A percentile compares a stretch with the other conserved stretches of the same genome.
Conservation (phyloP, 1,284 basidiomycete species). For the Butyriboletus appendiculatus region DNA sequence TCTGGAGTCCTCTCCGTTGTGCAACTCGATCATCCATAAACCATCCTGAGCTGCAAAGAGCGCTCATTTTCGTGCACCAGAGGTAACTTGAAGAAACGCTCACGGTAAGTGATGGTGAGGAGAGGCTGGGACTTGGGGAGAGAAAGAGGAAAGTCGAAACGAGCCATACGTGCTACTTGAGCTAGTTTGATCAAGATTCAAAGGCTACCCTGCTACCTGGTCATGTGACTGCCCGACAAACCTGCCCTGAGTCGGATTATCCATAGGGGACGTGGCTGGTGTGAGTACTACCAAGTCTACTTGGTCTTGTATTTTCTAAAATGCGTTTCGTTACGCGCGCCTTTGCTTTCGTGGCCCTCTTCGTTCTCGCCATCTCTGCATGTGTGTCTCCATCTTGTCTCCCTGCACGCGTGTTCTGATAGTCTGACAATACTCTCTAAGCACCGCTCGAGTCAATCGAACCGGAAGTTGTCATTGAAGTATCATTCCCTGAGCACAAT, state of each 20-base stretch:
- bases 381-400: conserved; percentile 22
- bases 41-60: conserved; percentile 50
- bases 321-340: conserved; percentile 27
- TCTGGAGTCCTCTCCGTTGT: conserved; percentile 76
- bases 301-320: neutral
- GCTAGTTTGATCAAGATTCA: no score
- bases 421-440: conserved; percentile 12
- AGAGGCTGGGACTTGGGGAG: conserved; percentile 51
- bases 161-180: conserved; percentile 3
- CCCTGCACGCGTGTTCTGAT: no score
- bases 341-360: conserved; percentile 19
- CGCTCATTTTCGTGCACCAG: neutral
- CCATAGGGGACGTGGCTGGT: conserved; percentile 24
- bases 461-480: conserved; percentile 60
- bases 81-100: conserved; percentile 24
- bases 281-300: neutral
- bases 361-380: conserved; percentile 24
- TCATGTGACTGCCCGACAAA: conserved; percentile 19
- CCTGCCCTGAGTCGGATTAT: conserved; percentile 28
- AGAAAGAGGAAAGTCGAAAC: conserved; percentile 37
- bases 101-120: conserved; percentile 66
- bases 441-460: conserved; percentile 30
- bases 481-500: conserved; percentile 76
- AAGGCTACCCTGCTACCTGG: neutral
- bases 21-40: conserved; percentile 76